Evolutionary conservation across 1,139 yeast species (phyloP), one percentile per base, ranked within the genome.

Genomic region (Saccharomyces hybrid): DNA sequence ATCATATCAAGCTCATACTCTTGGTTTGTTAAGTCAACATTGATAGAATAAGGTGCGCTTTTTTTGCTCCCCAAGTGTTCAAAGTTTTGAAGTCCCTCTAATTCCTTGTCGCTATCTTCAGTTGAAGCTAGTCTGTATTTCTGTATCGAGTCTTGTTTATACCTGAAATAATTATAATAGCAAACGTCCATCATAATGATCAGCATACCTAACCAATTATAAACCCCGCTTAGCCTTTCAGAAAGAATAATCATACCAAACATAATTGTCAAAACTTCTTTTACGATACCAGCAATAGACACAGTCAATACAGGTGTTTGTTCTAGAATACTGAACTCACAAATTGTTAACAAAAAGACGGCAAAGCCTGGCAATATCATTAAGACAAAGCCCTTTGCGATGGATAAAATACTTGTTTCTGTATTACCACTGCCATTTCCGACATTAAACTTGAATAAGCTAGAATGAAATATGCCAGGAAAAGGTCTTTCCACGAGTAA

Each of bases 281-380:
- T 93, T 66, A 91, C 87, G 38, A 93, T 88, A 1, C 99, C 99
- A 0, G 96, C 96, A 41, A 93, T 82, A 4, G 95, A 84, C 42
- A 93, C 73, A 0, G 99, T 91, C 44, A 90, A 77, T 11, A 95
- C 93, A 55, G 88, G 88, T 0, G 97, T 88, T 51, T 86, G 81
- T 55, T 88, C 84, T 51, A 93, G 76, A 16, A 93, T 80, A 59
- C 87, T 83, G 71, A 88, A 93, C 69, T 93, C 99, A 62, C 95
- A 83, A 41, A 89, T 71, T 0, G 97, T 93, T 95, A 93, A 87
- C 71, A 87, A 78, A 64, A 91, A 90, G 8, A 96, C 98, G 49
- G 88, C 73, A 9, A 87, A 59, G 0, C 99, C 98, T 0, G 99
- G 99, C 47, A 89, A 73, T 9, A 86, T 65, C 64, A 93, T 72